These are phyloP conservation scores for Moricandia arvensis DNA, from an alignment of 345 rosid species.

Conservation along the genomic window DNA sequence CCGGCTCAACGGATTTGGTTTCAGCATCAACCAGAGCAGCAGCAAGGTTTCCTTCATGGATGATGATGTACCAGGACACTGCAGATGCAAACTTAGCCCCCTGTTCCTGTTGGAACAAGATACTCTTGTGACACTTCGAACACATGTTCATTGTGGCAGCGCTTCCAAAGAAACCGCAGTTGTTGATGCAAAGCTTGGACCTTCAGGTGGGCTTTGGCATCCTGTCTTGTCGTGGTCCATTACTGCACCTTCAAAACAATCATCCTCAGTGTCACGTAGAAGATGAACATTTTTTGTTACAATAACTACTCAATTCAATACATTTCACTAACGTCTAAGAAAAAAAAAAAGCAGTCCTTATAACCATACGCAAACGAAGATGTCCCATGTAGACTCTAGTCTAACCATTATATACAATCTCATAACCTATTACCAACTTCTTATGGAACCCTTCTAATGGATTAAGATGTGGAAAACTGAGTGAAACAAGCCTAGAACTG, in stretches of 20 bases:
- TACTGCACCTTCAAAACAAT: conserved; percentile 34
- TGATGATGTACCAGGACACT: conserved; percentile 55
- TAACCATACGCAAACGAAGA: background rate
- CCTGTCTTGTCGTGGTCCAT: conserved; percentile 95
- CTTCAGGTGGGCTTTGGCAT: conserved; percentile 87
- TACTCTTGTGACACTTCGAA: conserved; percentile 89
- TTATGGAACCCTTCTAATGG: background rate
- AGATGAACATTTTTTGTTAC: background rate
- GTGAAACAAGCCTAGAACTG: background rate
- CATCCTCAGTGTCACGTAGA: background rate
- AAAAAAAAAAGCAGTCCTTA: background rate
- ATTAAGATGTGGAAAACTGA: no score
- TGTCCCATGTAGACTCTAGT: background rate
- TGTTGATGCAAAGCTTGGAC: conserved; percentile 71
- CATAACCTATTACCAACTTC: background rate
- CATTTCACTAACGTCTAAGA: background rate
- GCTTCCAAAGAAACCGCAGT: conserved; percentile 94
- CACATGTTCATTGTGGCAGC: conserved; percentile 95
- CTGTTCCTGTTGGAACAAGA: conserved; percentile 67
- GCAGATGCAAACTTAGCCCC: conserved; percentile 67
- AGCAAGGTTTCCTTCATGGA: conserved; percentile 48
- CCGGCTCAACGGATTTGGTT: conserved; percentile 43
- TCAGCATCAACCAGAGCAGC: conserved; percentile 46
- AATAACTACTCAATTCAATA: background rate
- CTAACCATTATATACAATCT: background rate